Evolutionary conservation across 352 stramenopile species (phyloP), one percentile per base, ranked within the genome.

Genomic region (Phytophthora ohioensis): DNA sequence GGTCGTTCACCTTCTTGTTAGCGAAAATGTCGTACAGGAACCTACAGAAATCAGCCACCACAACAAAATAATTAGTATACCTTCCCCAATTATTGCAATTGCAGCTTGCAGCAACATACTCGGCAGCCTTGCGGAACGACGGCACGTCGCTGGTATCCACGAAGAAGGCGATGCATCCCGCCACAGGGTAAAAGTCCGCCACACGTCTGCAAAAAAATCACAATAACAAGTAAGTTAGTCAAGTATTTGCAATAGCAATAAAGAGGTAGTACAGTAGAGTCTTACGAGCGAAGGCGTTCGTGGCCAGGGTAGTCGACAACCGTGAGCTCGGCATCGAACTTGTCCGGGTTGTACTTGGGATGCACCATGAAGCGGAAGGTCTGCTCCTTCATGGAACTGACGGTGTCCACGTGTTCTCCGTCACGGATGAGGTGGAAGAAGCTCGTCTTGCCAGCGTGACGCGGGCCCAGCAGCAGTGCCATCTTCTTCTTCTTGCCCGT

Each of bases 1-100:
- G 59, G 72, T 95, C 88, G 66, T 94, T 93, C 65, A 95, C 73
- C 71, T 91, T 95, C 62, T 89, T 85, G 57, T 91, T 90, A 13
- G 87, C 85, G 58, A 97, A 94, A 36, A 97, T 89, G 71, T 97
- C 87, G 75, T 93, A 93, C 51, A 97, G 71, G 73, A 86, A 93
- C 56, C 84, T 91, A 42, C 34, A 65, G 38, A 35, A 4, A 54
- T 36, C 21, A 35, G 38, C 27, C 10, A 57, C 21, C 5, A 52
- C 9, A 17, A 51, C 36, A 13, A 31, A 57, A 17, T 39, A 45
- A 38, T 49, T 9, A 51, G 13, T 43, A 52, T 32, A 54, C 27
- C 13, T 11, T 59, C 10, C 8, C 58, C 21, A 49, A 46, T 8
- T 15, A 56, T 41, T 49, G 35, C 27, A 75, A 42, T 32, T 45